Evolutionary conservation across 164 flowering plant genomes (phyloP).

Genomic region (Litsea cubeba): DNA sequence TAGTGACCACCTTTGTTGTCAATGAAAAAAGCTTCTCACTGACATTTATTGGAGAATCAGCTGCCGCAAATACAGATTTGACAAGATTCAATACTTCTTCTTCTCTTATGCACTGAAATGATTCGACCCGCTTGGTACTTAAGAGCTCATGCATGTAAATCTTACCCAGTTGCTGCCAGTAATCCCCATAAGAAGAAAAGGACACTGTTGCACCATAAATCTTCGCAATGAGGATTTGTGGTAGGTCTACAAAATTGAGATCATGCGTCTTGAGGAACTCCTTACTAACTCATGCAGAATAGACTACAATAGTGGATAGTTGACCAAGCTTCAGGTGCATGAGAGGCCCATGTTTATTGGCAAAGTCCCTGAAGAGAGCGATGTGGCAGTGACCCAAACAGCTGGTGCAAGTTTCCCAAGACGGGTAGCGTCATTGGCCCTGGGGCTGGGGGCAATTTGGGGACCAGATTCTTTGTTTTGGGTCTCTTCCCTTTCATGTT

Average conservation of each 20-base stretch:
- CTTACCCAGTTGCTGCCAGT: slow-evolving; percentile 13
- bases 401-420: slow-evolving; percentile 7
- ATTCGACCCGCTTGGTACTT: slow-evolving; percentile 14
- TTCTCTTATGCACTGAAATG: slow-evolving; percentile 13
- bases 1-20: slow-evolving; percentile 15
- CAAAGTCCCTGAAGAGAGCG: neutral
- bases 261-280: slow-evolving; percentile 22
- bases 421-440: slow-evolving; percentile 3
- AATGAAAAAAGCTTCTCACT: slow-evolving; percentile 12
- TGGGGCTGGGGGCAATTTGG: neutral
- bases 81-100: slow-evolving; percentile 19
- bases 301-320: neutral
- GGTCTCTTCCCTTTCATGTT: neutral
- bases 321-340: slow-evolving; percentile 6
- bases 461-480: too few relatives aligned
- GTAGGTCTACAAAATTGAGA: slow-evolving; percentile 10
- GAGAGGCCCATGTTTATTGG: slow-evolving; percentile 5
- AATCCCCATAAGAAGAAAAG: slow-evolving; percentile 16
- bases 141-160: slow-evolving; percentile 12
- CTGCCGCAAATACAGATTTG: slow-evolving; percentile 3
- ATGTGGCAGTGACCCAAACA: neutral
- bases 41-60: slow-evolving; percentile 14
- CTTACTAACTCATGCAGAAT: slow-evolving; percentile 6
- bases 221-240: neutral
- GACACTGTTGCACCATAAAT: slow-evolving; percentile 10